phyloP scores from a whole-genome alignment of 148 eudicot genomes.

The Tetragonia tetragonoides region DNA sequence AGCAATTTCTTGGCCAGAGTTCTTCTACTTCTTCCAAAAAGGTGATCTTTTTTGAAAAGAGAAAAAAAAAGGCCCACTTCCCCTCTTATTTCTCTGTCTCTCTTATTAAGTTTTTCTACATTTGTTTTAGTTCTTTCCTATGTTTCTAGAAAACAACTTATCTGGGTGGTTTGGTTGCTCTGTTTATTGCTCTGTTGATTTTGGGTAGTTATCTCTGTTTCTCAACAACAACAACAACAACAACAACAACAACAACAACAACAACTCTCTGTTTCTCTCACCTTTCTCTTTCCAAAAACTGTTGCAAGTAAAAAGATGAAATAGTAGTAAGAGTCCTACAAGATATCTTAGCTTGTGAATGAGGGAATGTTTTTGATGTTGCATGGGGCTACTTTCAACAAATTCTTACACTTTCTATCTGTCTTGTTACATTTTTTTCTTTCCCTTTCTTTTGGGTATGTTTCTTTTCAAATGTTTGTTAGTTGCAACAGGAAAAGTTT shows the following conservation, averaged over 20 bases:
- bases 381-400: constrained; percentile 7
- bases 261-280: neutral
- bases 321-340: neutral
- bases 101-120: constrained; percentile 10
- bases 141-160: neutral
- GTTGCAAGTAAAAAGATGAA: too few species aligned
- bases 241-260: too few species aligned
- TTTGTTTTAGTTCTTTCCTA: neutral
- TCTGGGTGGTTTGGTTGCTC: neutral
- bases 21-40: constrained; percentile 31
- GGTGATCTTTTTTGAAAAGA: constrained; percentile 57
- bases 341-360: constrained; percentile 8
- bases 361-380: constrained; percentile 15
- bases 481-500: neutral
- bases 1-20: constrained; percentile 13
- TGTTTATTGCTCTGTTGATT: neutral
- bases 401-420: constrained; percentile 15
- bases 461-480: neutral
- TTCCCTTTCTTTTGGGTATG: neutral
- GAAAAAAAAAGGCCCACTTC: constrained; percentile 34
- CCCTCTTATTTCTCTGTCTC: constrained; percentile 6
- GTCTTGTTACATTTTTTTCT: neutral
- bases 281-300: neutral
- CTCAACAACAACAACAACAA: neutral
- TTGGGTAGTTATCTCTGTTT: neutral